These are phyloP conservation scores for Basipetospora sp. DNA, from an alignment of 2,329 filamentous ascomycete genomes.

Conservation along the genomic window DNA sequence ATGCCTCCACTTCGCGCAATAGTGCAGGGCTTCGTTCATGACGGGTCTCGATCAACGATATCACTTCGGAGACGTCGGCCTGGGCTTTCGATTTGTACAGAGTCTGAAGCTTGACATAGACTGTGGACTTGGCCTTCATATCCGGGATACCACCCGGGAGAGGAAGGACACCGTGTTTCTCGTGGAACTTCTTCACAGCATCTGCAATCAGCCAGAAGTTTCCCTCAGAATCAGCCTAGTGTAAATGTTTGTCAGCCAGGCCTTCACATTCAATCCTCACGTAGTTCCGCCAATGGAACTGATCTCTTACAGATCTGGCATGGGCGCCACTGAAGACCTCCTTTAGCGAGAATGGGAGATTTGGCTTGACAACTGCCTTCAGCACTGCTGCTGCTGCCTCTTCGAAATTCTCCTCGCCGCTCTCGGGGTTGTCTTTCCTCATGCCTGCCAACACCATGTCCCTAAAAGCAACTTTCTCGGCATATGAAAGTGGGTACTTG, in stretches of 20 bases:
- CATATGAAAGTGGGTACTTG: slow-evolving; percentile 55
- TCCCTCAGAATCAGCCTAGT: too few relatives aligned
- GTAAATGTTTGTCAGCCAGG: too few relatives aligned
- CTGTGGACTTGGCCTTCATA: slow-evolving; percentile 87
- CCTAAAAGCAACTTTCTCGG: slow-evolving; percentile 75
- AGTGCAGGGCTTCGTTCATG: slow-evolving; percentile 41
- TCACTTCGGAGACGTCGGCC: slow-evolving; percentile 61
- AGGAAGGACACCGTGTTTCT: slow-evolving; percentile 58
- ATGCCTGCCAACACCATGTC: slow-evolving; percentile 51
- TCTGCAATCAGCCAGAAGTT: slow-evolving; percentile 77
- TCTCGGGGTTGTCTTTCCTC: slow-evolving; percentile 61
- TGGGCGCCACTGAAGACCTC: slow-evolving; percentile 61
- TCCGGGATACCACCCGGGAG: slow-evolving; percentile 80
- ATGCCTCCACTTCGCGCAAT: slow-evolving; percentile 66
- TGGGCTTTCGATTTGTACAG: slow-evolving; percentile 84
- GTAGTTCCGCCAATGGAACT: too few relatives aligned
- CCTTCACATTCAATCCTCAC: too few relatives aligned
- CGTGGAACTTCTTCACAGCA: slow-evolving; percentile 64
- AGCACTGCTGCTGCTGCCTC: slow-evolving; percentile 79
- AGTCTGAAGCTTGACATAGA: slow-evolving; percentile 82
- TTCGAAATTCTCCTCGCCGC: slow-evolving; percentile 91
- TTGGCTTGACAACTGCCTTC: slow-evolving; percentile 62
- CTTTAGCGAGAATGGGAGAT: slow-evolving; percentile 52
- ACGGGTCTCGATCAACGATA: slow-evolving; percentile 43
- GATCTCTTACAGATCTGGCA: too few relatives aligned